phyloP scores from a whole-genome alignment of 495 filamentous ascomycete genomes.

The Penicillium samsonianum region DNA sequence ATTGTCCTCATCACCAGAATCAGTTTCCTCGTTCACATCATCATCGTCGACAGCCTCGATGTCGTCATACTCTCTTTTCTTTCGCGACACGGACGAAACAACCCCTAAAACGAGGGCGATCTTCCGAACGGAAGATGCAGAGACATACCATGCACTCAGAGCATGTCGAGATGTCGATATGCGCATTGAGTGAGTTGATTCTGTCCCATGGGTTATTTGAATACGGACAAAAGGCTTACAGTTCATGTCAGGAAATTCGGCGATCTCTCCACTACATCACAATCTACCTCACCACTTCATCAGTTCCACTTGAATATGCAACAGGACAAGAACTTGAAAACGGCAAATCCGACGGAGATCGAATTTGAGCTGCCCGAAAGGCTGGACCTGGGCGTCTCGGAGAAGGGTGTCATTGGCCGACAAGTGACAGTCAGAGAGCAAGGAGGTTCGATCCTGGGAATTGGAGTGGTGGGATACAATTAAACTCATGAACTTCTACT shows the following conservation, averaged over 20 bases:
- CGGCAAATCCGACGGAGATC: slow-evolving; percentile 19
- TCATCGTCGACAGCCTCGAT: slow-evolving; percentile 19
- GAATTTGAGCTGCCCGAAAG: slow-evolving; percentile 58
- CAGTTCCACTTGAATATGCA: slow-evolving; percentile 27
- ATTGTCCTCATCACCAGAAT: slow-evolving; percentile 33
- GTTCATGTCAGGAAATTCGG: slow-evolving; percentile 33
- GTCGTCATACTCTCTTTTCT: slow-evolving; percentile 40
- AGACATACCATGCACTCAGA: slow-evolving; percentile 22
- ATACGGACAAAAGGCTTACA: slow-evolving; percentile 9
- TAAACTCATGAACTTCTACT: slow-evolving; percentile 12
- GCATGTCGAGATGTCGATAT: slow-evolving; percentile 27
- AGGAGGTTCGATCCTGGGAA: slow-evolving; percentile 32
- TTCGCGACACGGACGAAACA: slow-evolving; percentile 27
- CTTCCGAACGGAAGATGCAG: slow-evolving; percentile 32
- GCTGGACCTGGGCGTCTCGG: slow-evolving; percentile 55
- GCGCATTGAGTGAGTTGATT: slow-evolving; percentile 39
- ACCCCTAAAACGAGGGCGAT: slow-evolving; percentile 28
- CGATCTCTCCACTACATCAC: slow-evolving; percentile 29
- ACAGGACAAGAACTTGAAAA: slow-evolving; percentile 1
- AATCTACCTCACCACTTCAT: slow-evolving; percentile 22
- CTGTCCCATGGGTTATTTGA: background rate
- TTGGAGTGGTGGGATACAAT: slow-evolving; percentile 45
- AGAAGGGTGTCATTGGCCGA: slow-evolving; percentile 43
- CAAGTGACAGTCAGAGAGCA: slow-evolving; percentile 35
- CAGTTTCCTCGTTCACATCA: slow-evolving; percentile 20